Evolutionary conservation across 768 basidiomycete genomes (phyloP).

Genomic region (Obba rivulosa): DNA sequence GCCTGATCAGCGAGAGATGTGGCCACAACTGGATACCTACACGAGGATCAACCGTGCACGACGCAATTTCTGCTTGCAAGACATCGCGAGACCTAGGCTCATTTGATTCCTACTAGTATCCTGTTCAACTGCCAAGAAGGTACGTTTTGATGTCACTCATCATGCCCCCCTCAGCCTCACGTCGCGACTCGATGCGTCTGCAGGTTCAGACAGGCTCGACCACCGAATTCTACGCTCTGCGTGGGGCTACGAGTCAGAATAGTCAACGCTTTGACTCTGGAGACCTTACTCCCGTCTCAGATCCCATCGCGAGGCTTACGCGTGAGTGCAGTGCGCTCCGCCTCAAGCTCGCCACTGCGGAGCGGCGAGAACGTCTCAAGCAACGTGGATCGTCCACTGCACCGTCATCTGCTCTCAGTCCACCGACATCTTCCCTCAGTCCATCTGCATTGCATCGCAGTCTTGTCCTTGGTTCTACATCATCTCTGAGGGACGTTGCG

Average conservation of each 20-base stretch:
- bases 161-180: conserved; percentile 1
- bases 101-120: too few species aligned
- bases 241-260: conserved; percentile 31
- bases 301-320: conserved; percentile 34
- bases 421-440: conserved; percentile 15
- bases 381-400: conserved; percentile 9
- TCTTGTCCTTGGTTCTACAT: conserved; percentile 3
- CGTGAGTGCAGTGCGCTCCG: conserved; percentile 41
- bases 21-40: too few species aligned
- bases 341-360: conserved; percentile 34
- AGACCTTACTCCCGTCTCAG: conserved; percentile 30
- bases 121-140: too few species aligned
- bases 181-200: conserved; percentile 26
- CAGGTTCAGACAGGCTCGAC: conserved; percentile 47
- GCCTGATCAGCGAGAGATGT: too few species aligned
- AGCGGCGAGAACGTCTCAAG: conserved; percentile 27
- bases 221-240: conserved; percentile 53
- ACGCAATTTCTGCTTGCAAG: too few species aligned
- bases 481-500: conserved; percentile 9
- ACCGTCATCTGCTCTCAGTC: conserved; percentile 16
- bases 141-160: not conserved
- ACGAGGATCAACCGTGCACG: too few species aligned
- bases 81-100: too few species aligned
- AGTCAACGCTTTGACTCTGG: conserved; percentile 21
- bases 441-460: conserved; percentile 7